These are phyloP conservation scores for Piromyces finnis DNA, from an alignment of 192 early-diverging fungal genomes.

Conservation along the genomic window DNA sequence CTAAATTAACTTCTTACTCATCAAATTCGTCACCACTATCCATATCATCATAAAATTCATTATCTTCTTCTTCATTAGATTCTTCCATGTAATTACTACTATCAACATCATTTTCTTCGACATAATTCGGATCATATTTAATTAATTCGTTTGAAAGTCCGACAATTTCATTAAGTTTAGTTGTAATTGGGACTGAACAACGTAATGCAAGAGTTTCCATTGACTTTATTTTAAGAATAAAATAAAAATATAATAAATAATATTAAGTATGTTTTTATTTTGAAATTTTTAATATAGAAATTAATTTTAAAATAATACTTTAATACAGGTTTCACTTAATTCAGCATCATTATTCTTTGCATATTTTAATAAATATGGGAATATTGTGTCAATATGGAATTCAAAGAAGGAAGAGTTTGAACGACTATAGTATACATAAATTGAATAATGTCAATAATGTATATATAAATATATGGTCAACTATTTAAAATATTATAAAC, in stretches of 20 bases:
- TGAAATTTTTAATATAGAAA: too few species aligned
- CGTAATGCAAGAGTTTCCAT: slow-evolving; percentile 58
- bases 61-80: slow-evolving; percentile 26
- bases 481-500: too few species aligned
- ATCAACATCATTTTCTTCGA: slow-evolving; percentile 51
- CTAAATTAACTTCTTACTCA: too few species aligned
- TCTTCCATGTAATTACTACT: slow-evolving; percentile 30
- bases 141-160: slow-evolving; percentile 39
- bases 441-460: not conserved
- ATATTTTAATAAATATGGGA: not conserved
- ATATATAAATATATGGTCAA: too few species aligned
- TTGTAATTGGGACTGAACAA: slow-evolving; percentile 56
- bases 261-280: too few species aligned
- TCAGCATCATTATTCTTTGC: not conserved
- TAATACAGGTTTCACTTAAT: not conserved
- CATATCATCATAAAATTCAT: slow-evolving; percentile 36
- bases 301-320: not conserved
- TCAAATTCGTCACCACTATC: slow-evolving; percentile 42
- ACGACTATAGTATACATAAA: slow-evolving; percentile 28
- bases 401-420: slow-evolving; percentile 47
- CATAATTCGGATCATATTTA: slow-evolving; percentile 75
- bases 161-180: slow-evolving; percentile 39
- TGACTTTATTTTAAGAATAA: slow-evolving; percentile 8
- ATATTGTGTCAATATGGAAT: slow-evolving; percentile 23
- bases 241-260: not conserved